phyloP scores from a whole-genome alignment of 176 grass and related monocot species.

The Musa beccarii region DNA sequence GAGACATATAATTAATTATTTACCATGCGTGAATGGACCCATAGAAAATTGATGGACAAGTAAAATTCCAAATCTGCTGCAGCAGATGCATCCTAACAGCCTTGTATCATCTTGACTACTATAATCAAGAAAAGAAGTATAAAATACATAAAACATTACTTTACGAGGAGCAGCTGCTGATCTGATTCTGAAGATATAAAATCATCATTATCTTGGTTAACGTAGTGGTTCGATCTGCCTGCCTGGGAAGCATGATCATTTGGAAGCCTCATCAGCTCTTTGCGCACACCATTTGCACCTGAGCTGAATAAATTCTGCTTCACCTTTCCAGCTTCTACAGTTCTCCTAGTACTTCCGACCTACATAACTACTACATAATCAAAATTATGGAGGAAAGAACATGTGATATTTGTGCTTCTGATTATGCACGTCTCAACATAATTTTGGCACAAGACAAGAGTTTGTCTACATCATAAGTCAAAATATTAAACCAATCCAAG shows the following conservation, averaged over 20 bases:
- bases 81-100: neutral
- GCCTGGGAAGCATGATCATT: conserved; percentile 35
- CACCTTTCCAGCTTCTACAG: conserved; percentile 57
- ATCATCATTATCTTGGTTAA: conserved; percentile 46
- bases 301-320: conserved; percentile 21
- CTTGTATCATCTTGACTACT: neutral
- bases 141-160: conserved; percentile 29
- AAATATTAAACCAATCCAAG: neutral
- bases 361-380: conserved; percentile 25
- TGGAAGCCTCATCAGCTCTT: conserved; percentile 44
- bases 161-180: conserved; percentile 86
- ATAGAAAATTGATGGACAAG: neutral
- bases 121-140: neutral
- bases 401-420: neutral
- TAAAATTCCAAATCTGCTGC: neutral
- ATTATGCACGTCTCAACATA: neutral
- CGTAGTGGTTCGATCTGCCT: conserved; percentile 51
- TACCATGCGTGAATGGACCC: neutral
- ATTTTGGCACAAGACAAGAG: neutral
- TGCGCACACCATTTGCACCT: conserved; percentile 27
- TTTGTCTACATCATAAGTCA: neutral
- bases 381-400: neutral
- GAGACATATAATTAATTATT: neutral
- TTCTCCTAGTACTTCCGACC: conserved; percentile 50
- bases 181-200: conserved; percentile 98